Percentiles rank a stretch among this genome's conserved stretches.
Evolutionary conservation across 2,329 filamentous ascomycete genomes (phyloP).

Genomic region (Fusarium nodosum): DNA sequence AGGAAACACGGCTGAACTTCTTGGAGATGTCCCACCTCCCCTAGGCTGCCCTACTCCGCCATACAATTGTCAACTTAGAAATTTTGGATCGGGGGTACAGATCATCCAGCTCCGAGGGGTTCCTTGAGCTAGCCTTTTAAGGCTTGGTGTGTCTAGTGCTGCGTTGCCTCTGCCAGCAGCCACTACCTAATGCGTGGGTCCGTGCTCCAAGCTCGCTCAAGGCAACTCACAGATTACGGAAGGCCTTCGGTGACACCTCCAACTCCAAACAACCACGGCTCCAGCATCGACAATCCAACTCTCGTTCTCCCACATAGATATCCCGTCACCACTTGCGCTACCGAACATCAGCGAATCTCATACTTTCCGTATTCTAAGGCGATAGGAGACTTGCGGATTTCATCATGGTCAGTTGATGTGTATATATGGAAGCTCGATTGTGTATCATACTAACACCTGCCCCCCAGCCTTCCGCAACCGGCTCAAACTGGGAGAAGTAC

Average conservation of each 20-base stretch:
- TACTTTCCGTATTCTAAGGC: constrained; percentile 2
- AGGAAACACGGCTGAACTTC: constrained; percentile 52
- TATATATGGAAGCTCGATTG: constrained; percentile 21
- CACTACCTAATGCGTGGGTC: constrained; percentile 44
- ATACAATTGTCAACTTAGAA: constrained; percentile 52
- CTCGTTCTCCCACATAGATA: constrained; percentile 22
- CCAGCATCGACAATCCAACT: constrained; percentile 38
- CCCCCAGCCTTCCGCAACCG: constrained; percentile 90
- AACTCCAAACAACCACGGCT: constrained; percentile 49
- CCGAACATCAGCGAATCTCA: neutral
- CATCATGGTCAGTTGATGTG: constrained; percentile 58
- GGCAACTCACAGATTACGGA: constrained; percentile 59
- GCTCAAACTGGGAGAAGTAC: constrained; percentile 98
- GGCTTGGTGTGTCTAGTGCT: constrained; percentile 42
- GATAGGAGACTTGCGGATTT: constrained; percentile 49
- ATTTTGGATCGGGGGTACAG: constrained; percentile 58
- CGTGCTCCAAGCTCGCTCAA: constrained; percentile 57
- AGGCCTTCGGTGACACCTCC: constrained; percentile 55
- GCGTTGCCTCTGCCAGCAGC: constrained; percentile 24
- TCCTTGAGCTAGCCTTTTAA: constrained; percentile 40
- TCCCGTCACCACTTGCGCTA: constrained; percentile 8
- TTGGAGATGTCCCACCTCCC: constrained; percentile 57
- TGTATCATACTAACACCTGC: constrained; percentile 44
- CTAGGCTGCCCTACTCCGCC: constrained; percentile 56
- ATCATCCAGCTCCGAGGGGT: constrained; percentile 58